Evolutionary conservation across 768 basidiomycete species (phyloP).

Genomic region (Amanita jacksonii): DNA sequence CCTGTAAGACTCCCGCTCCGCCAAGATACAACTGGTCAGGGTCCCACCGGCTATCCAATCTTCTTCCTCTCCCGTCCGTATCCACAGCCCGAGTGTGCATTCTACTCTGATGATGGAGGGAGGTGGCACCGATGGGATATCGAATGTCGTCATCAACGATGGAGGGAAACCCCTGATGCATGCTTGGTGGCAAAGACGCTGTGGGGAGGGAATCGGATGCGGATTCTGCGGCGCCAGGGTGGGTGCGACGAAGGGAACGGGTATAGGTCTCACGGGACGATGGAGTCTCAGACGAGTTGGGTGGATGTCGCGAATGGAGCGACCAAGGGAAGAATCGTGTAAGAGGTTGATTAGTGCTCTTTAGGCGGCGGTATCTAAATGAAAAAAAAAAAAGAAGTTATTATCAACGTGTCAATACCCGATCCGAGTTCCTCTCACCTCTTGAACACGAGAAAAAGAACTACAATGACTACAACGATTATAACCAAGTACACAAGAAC

Average conservation of each 20-base stretch:
- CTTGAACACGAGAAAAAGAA: neutral
- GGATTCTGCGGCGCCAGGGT: too few relatives aligned
- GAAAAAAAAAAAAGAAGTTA: neutral
- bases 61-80: conserved; percentile 22
- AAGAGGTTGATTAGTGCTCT: conserved; percentile 3
- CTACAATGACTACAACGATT: neutral
- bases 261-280: too few relatives aligned
- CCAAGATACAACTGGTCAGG: conserved; percentile 15
- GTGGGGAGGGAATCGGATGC: neutral
- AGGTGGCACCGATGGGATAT: conserved; percentile 6
- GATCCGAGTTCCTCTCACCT: neutral
- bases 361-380: neutral
- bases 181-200: neutral
- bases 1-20: conserved; percentile 10
- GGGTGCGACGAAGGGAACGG: too few relatives aligned
- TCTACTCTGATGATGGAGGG: conserved; percentile 1
- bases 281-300: neutral
- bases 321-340: neutral
- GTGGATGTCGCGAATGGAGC: neutral
- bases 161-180: neutral
- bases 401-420: neutral
- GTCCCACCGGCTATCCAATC: conserved; percentile 25
- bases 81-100: conserved; percentile 11
- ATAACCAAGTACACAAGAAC: neutral
- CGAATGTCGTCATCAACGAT: conserved; percentile 8